Evolutionary conservation across 108 stramenopile genomes (phyloP), one percentile per base, ranked within the genome.

Genomic region (Hondaea fermentalgiana): DNA sequence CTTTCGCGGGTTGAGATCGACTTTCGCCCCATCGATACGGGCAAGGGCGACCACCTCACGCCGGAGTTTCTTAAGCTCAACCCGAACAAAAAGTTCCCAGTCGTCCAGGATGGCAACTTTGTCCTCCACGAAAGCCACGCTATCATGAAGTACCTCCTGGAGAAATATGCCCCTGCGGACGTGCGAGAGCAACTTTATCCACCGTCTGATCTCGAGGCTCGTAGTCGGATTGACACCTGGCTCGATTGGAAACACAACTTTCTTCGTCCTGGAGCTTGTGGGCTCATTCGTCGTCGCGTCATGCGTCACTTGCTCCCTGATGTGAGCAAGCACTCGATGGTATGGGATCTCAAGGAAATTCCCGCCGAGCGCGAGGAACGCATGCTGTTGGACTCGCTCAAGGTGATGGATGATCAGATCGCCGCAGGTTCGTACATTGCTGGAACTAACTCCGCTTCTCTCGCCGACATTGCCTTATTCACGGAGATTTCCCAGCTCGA

Each of bases 171-270:
- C 45, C 17, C 12, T 23, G n/a, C 45, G 4, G 25, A 53, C 44
- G 16, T 12, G 10, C 64, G 42, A 17, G 76, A 47, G n/a, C n/a
- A 23, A 12, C 76, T 83, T 6, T 83, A 83, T 35, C 64, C 64
- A 8, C 45, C 51, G 1, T 53, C 49, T 6, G 51, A 83, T 53
- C 76, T 53, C 43, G 49, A 83, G 28, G 25, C 19, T 12, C 6
- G 76, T 6, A 45, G 19, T 6, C 45, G 49, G 16, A 53, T 83
- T 12, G 76, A 83, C 49, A 16, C 23, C 45, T 83, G 76, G 76
- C 76, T 83, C 28, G 76, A 83, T 35, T 83, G 76, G 76, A 83
- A 83, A 45, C 76, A 83, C 51, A 83, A 43, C 10, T 53, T 25
- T 83, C 51, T 83, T 43, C 45, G 76, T 6, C 25, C 51, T 0